Evolutionary conservation across 441 rosid species (phyloP), one percentile per base, ranked within the genome.

Genomic region (Jatropha podagrica): DNA sequence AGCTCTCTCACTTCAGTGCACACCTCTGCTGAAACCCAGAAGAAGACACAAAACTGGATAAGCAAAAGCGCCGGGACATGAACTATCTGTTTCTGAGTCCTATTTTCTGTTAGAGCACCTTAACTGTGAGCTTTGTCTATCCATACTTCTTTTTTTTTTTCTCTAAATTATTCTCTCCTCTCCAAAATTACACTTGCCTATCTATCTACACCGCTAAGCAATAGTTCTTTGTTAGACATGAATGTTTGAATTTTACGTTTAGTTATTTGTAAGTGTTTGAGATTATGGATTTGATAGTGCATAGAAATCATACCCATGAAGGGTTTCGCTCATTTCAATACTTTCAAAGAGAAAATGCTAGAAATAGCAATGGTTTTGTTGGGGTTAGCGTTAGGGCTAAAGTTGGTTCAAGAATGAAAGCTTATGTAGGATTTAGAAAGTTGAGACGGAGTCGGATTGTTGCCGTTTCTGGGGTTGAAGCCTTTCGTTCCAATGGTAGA

Each of bases 241-340:
- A 61, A 14, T 32, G 2, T 9, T 32, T 61, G 46, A 72, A 7
- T 55, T 60, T 78, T 78, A 27, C 18, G 26, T 46, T 65, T 13
- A 44, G 11, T 64, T 20, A 17, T 61, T 10, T n/a, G 6, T 20
- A 38, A 72, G 67, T 49, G 48, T 41, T 17, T 14, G 41, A 32
- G 41, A 13, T 59, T 27, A 61, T 61, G 65, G 65, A 61, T 61
- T 61, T 61, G 65, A 27, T 61, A 32, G 65, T 61, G 3, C 65
- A 55, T 73, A 38, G 74, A 27, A 67, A 59, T 71, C 76, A 60
- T 69, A 79, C 58, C 83, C 91, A 83, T 72, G 91, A 87, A 74
- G 89, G 92, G 76, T 80, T 86, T 72, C 82, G 80, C 85, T 83
- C 87, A 56, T 76, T 89, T 84, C 86, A 82, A 58, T 81, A 74